Percentiles rank a stretch among this genome's conserved stretches.
phyloP scores from a whole-genome alignment of 106 monocot species.

The Acorus calamus region DNA sequence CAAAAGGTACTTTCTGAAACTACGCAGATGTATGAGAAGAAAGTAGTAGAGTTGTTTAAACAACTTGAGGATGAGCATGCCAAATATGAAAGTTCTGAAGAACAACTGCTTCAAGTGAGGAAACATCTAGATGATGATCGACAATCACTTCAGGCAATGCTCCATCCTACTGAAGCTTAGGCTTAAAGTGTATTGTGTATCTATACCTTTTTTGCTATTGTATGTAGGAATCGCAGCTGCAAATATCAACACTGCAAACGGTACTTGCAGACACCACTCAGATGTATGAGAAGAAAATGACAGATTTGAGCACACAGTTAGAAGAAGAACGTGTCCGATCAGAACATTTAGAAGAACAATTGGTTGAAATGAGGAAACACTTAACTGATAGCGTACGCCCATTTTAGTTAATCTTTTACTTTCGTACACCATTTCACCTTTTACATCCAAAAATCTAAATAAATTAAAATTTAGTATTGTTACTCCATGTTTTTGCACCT shows the following conservation, averaged over 20 bases:
- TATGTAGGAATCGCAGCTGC: constrained; percentile 49
- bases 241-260: constrained; percentile 34
- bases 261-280: constrained; percentile 47
- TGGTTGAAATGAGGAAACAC: constrained; percentile 14
- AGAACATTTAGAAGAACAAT: constrained; percentile 32
- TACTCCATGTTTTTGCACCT: too few species aligned
- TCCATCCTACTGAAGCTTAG: too few species aligned
- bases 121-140: constrained; percentile 21
- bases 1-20: constrained; percentile 49
- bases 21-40: constrained; percentile 54
- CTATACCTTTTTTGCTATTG: background rate
- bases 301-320: constrained; percentile 33
- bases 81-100: constrained; percentile 24
- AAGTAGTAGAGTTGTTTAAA: constrained; percentile 34
- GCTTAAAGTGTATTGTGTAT: too few species aligned
- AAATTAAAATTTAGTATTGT: too few species aligned
- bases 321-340: constrained; percentile 25
- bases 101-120: constrained; percentile 14
- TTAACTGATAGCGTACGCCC: constrained; percentile 19
- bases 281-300: constrained; percentile 54
- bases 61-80: constrained; percentile 37
- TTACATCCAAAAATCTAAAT: too few species aligned
- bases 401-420: constrained; percentile 25
- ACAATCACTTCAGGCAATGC: constrained; percentile 32
- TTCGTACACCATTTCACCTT: background rate